Evolutionary conservation across 1,284 basidiomycete species (phyloP).

Genomic region (Rhodotorula sp.): DNA sequence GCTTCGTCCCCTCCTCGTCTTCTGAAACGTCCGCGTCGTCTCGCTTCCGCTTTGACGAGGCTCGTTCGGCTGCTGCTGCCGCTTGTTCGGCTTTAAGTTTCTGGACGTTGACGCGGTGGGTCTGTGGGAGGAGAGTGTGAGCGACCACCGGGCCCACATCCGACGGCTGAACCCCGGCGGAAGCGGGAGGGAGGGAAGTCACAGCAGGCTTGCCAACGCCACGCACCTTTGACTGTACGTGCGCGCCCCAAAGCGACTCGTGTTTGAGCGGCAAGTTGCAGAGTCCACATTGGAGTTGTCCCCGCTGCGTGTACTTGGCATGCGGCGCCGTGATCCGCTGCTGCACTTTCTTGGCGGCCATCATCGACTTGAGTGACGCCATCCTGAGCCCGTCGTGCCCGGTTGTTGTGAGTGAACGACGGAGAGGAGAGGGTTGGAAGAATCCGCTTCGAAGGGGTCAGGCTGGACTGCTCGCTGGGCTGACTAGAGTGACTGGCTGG

Average conservation of each 20-base stretch:
- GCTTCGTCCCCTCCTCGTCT: background rate
- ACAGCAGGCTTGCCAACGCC: too few species aligned
- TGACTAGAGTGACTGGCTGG: too few species aligned
- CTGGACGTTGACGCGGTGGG: conserved; percentile 42
- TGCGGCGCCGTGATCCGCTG: conserved; percentile 66
- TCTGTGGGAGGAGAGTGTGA: conserved; percentile 49
- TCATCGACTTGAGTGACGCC: conserved; percentile 32
- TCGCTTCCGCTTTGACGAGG: background rate
- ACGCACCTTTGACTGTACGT: conserved; percentile 67
- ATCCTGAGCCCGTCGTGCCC: too few species aligned
- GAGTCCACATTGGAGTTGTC: conserved; percentile 66
- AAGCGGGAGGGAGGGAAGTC: too few species aligned
- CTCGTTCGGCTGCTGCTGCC: conserved; percentile 11
- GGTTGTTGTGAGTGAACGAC: background rate
- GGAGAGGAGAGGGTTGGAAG: background rate
- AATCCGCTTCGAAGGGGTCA: background rate
- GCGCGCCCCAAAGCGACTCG: conserved; percentile 72
- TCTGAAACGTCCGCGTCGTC: conserved; percentile 3
- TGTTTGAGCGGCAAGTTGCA: conserved; percentile 67
- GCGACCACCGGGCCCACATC: background rate
- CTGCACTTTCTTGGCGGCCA: conserved; percentile 20
- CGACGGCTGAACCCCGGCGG: too few species aligned
- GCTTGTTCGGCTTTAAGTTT: conserved; percentile 29
- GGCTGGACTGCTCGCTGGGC: background rate
- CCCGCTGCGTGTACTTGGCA: conserved; percentile 60